Evolutionary conservation across 1,139 yeast species (phyloP).

Genomic region (Zhuliangozyma parablackwelliae): DNA sequence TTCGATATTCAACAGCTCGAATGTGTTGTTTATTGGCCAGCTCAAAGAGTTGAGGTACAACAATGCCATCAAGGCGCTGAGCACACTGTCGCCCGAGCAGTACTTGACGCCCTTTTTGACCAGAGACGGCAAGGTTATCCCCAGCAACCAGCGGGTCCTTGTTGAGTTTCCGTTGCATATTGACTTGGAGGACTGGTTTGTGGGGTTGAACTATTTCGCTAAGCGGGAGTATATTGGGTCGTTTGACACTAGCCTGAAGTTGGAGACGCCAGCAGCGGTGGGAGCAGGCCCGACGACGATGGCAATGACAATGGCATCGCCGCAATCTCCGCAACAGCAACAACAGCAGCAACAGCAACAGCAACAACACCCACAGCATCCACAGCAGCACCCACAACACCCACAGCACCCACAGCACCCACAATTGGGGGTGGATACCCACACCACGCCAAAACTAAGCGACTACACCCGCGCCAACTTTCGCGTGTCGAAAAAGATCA

Average conservation of each 20-base stretch:
- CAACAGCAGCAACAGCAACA: slow-evolving; percentile 8
- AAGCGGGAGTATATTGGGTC: slow-evolving; percentile 53
- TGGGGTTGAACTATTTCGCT: slow-evolving; percentile 66
- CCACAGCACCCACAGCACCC: background rate
- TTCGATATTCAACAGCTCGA: slow-evolving; percentile 58
- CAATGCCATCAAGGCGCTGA: slow-evolving; percentile 33
- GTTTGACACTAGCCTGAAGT: slow-evolving; percentile 14
- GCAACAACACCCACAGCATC: slow-evolving; percentile 1
- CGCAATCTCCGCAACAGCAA: background rate
- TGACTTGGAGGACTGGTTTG: slow-evolving; percentile 82
- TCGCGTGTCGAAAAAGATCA: slow-evolving; percentile 52
- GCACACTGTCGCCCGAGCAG: slow-evolving; percentile 21
- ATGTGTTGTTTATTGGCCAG: slow-evolving; percentile 56
- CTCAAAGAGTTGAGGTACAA: slow-evolving; percentile 49
- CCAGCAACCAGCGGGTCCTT: slow-evolving; percentile 40
- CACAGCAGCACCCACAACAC: no score
- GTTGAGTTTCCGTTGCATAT: slow-evolving; percentile 65
- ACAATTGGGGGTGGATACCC: background rate
- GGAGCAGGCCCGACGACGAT: background rate
- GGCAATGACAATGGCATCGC: background rate
- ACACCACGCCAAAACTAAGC: slow-evolving; percentile 13
- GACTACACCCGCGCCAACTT: slow-evolving; percentile 35
- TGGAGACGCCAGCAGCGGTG: background rate
- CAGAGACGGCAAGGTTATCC: slow-evolving; percentile 31
- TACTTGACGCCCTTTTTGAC: slow-evolving; percentile 22